Base-by-base conservation (phyloP, 306 rosid genomes). In the Trifolium repens region DNA sequence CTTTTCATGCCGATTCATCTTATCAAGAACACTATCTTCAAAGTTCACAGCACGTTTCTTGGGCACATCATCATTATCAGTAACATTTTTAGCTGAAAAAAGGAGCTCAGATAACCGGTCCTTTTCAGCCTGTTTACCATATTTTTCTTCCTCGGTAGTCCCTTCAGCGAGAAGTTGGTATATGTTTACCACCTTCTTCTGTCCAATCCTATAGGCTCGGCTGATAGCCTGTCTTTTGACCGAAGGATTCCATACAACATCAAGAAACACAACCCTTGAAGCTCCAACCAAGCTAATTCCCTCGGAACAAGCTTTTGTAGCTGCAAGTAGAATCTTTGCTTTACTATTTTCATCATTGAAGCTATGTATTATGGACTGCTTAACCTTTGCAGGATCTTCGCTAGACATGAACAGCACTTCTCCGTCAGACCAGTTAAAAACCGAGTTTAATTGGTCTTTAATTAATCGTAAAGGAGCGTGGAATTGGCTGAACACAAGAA, bases 231-330 rank as follows among this genome's bases (percentile, higher is more conserved):
- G 87, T 17, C 82, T 79, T 76, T 76, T 82, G 24, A 79, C 84
- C 0, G 87, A 76, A 0, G 87, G 87, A 13, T 84, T 84, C 87
- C 87, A 84, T 32, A 79, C 84, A 49, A 84, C 84, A 60, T 84
- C 84, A 5, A 84, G 76, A 17, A 84, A 65, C 11, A 84, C 82
- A 14, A 84, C 87, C 59, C 87, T 84, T 13, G 87, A 84, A 72
- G 87, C 87, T 27, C 84, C 87, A 50, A 52, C 35, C 7, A 84
- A 71, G 59, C 62, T 84, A 14, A 84, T 84, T 0, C 87, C 87
- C 72, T 84, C 87, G 37, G 76, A 76, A 50, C 84, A 79, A 32
- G 87, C 84, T 35, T 42, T 84, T 50, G 80, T 79, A 0, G 87
- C 76, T 26, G 83, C 86, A 42, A 83, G 81, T 2, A 83, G 30